A percentile compares a stretch with the other conserved stretches of the same genome.
Conservation (phyloP, 768 basidiomycete genomes). For the Leucogyrophana mollusca region DNA sequence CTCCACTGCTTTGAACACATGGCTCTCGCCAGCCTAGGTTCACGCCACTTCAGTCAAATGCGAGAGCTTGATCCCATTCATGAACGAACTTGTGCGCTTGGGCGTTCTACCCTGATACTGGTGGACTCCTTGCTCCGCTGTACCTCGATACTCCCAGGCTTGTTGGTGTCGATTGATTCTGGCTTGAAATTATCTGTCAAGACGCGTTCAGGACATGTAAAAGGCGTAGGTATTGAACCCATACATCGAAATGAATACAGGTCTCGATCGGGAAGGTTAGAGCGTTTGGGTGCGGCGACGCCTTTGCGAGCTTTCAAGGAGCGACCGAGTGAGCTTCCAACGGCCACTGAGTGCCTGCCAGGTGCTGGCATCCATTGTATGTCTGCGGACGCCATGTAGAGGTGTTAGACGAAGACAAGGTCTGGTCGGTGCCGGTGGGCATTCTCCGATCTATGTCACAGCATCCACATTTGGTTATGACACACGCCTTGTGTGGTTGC, state of each 20-base stretch:
- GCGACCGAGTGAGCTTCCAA: conserved; percentile 62
- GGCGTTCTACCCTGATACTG: conserved; percentile 60
- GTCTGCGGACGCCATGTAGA: conserved; percentile 41
- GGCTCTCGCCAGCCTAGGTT: conserved; percentile 50
- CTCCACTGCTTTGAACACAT: conserved; percentile 59
- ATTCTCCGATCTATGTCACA: not conserved
- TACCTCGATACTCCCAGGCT: conserved; percentile 65
- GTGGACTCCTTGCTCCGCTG: conserved; percentile 52
- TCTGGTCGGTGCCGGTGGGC: conserved; percentile 15
- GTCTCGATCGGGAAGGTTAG: conserved; percentile 57
- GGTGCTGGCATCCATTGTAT: conserved; percentile 54
- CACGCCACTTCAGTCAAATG: conserved; percentile 1
- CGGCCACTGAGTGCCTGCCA: conserved; percentile 58
- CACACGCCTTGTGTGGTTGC: no score
- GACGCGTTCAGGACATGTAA: not conserved
- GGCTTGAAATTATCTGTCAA: conserved; percentile 74
- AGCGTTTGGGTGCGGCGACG: conserved; percentile 38
- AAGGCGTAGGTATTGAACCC: conserved; percentile 23
- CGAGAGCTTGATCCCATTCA: not conserved
- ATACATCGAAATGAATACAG: conserved; percentile 79
- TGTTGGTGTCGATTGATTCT: conserved; percentile 61
- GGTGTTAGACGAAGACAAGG: conserved; percentile 16
- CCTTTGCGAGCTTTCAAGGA: conserved; percentile 70
- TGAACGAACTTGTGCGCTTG: conserved; percentile 56
- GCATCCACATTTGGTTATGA: not conserved